A percentile compares a stretch with the other conserved stretches of the same genome.
phyloP scores from a whole-genome alignment of 1,284 basidiomycete species.

The Ceratobasidium sp. region DNA sequence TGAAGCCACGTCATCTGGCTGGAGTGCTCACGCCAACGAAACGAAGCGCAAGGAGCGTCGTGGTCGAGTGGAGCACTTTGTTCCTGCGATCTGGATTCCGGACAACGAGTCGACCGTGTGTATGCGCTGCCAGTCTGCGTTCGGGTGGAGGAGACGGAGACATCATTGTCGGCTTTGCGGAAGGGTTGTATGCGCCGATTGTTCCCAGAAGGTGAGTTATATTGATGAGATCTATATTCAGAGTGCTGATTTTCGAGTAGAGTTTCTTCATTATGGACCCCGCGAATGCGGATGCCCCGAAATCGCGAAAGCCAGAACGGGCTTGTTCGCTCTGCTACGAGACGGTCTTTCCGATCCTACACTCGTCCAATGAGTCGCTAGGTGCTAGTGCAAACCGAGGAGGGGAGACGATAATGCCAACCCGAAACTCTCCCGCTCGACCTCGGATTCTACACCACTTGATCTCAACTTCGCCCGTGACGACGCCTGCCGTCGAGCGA shows the following conservation, averaged over 20 bases:
- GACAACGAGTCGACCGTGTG: conserved; percentile 85
- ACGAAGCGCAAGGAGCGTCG: conserved; percentile 53
- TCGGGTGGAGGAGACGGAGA: conserved; percentile 84
- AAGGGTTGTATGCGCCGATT: conserved; percentile 84
- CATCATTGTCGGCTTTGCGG: conserved; percentile 95
- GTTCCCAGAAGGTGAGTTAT: conserved; percentile 73
- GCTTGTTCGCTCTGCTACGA: conserved; percentile 90
- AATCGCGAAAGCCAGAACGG: conserved; percentile 72
- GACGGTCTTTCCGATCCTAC: conserved; percentile 81
- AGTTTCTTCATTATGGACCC: conserved; percentile 82
- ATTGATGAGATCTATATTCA: no score
- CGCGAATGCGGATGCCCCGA: conserved; percentile 58
- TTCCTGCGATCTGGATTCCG: conserved; percentile 93
- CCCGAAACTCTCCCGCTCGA: conserved; percentile 14
- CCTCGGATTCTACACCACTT: conserved; percentile 15
- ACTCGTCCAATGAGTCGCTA: conserved; percentile 28
- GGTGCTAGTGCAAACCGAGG: conserved; percentile 2
- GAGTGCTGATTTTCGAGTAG: conserved; percentile 57
- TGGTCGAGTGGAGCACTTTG: conserved; percentile 84
- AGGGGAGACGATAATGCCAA: conserved; percentile 23
- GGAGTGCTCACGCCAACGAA: conserved; percentile 3
- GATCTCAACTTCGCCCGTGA: conserved; percentile 1
- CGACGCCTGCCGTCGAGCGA: conserved; percentile 11
- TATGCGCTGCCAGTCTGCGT: conserved; percentile 83
- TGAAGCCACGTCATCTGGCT: neutral